These are phyloP conservation scores for Colletotrichum eleusines DNA, from an alignment of 2,329 filamentous ascomycete genomes.

Conservation along the genomic window DNA sequence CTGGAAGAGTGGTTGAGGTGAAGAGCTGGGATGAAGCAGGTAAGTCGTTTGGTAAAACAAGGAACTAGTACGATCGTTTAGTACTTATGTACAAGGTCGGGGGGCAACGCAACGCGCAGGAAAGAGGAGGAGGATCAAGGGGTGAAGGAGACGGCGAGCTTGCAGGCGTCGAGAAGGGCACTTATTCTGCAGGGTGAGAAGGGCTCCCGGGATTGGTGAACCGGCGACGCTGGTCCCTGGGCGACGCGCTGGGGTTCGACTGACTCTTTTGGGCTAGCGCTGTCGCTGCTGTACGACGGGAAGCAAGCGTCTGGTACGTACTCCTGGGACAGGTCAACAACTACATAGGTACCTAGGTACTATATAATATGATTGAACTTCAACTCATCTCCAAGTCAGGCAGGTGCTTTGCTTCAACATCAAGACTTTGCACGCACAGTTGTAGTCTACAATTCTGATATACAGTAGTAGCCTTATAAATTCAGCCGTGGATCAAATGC, in stretches of 20 bases:
- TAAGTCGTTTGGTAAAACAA: slow-evolving; percentile 8
- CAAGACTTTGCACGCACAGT: neutral
- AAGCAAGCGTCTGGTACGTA: slow-evolving; percentile 29
- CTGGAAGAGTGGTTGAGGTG: neutral
- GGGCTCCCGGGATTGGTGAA: slow-evolving; percentile 30
- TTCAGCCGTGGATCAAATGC: neutral
- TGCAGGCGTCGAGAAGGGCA: slow-evolving; percentile 18
- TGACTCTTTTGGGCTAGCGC: slow-evolving; percentile 33
- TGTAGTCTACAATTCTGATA: neutral
- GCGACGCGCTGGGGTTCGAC: slow-evolving; percentile 34
- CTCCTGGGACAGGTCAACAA: neutral
- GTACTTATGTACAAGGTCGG: slow-evolving; percentile 25
- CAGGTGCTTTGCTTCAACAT: neutral
- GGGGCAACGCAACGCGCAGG: slow-evolving; percentile 8
- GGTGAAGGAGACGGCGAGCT: slow-evolving; percentile 20
- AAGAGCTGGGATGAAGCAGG: slow-evolving; percentile 19
- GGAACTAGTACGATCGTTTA: neutral
- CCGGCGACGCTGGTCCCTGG: slow-evolving; percentile 38
- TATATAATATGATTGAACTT: neutral
- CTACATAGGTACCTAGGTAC: too few relatives aligned
- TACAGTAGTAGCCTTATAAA: neutral
- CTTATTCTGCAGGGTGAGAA: slow-evolving; percentile 30
- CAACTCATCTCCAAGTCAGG: neutral
- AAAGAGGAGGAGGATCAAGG: slow-evolving; percentile 20
- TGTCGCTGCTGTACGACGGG: slow-evolving; percentile 37